These are phyloP conservation scores for Chlorella vulgaris DNA, from an alignment of 139 green algal species.

Conservation along the genomic window DNA sequence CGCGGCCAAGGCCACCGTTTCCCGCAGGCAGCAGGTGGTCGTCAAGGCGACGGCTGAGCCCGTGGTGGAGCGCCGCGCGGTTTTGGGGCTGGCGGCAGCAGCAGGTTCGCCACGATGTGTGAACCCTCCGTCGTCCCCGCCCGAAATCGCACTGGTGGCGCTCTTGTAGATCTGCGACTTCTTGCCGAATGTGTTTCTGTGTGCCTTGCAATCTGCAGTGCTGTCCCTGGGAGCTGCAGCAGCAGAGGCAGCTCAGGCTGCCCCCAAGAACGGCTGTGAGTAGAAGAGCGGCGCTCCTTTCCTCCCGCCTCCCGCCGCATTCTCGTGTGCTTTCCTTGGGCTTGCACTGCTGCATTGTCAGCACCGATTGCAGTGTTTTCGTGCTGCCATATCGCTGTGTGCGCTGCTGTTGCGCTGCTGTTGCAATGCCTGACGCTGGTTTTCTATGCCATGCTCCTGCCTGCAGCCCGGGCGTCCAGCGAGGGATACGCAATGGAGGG, in stretches of 20 bases:
- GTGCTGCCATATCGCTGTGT: too few relatives aligned
- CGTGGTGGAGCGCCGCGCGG: constrained; percentile 10
- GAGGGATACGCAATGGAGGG: constrained; percentile 63
- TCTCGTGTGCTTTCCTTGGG: too few relatives aligned
- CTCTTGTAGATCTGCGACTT: background rate
- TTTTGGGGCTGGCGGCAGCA: background rate
- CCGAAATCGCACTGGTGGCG: background rate
- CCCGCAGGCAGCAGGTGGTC: background rate
- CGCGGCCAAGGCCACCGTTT: background rate
- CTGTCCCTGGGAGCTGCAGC: background rate
- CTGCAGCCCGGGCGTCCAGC: background rate
- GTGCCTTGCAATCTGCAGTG: constrained; percentile 7
- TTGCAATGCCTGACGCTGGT: too few relatives aligned
- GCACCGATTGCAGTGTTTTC: too few relatives aligned
- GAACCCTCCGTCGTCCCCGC: background rate
- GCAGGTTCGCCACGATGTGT: background rate
- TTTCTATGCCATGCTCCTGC: background rate
- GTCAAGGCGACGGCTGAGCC: background rate
- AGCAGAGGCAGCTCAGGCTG: background rate
- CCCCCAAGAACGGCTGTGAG: constrained; percentile 25
- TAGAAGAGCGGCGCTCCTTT: background rate
- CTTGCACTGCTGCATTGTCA: too few relatives aligned
- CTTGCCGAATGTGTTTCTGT: background rate
- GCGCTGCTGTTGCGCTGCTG: too few relatives aligned
- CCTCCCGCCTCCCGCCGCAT: background rate